Conservation (phyloP, 352 stramenopile species). For the Pythium monospermum region DNA sequence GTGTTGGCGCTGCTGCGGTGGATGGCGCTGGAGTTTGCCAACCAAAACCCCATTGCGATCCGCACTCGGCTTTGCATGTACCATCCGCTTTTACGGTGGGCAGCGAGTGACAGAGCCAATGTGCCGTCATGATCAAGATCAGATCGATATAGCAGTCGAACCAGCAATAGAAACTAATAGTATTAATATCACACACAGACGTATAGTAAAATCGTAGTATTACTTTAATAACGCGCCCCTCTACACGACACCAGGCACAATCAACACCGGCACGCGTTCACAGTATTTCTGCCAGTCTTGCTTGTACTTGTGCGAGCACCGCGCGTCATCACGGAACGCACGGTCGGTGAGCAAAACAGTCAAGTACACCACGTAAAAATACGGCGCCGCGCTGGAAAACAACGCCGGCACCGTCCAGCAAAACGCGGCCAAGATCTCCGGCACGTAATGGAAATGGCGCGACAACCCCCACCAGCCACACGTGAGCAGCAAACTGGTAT, state of each 20-base stretch:
- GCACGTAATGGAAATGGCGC: slow-evolving; percentile 95
- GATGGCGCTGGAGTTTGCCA: no score
- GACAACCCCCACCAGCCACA: slow-evolving; percentile 93
- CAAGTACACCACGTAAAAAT: slow-evolving; percentile 91
- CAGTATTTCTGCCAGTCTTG: slow-evolving; percentile 94
- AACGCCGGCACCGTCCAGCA: slow-evolving; percentile 70
- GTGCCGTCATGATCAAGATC: no score
- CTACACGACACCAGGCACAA: slow-evolving; percentile 80
- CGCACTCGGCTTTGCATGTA: no score
- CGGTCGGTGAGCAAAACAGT: slow-evolving; percentile 93
- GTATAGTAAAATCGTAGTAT: no score
- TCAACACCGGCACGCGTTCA: slow-evolving; percentile 81
- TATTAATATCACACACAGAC: no score
- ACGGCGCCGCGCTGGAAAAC: slow-evolving; percentile 57
- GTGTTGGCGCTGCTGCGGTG: no score
- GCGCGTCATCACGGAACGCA: slow-evolving; percentile 93
- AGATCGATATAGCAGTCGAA: no score
- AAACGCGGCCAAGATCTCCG: slow-evolving; percentile 85
- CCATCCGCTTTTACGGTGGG: no score
- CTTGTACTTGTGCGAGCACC: slow-evolving; percentile 94
- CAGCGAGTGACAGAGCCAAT: no score
- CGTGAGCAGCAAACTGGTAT: slow-evolving; percentile 88
- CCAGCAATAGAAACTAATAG: no score
- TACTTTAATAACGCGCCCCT: no score
- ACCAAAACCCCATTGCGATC: no score